Base-by-base conservation (phyloP, 352 stramenopile species). In the Globisporangium iwayamae region DNA sequence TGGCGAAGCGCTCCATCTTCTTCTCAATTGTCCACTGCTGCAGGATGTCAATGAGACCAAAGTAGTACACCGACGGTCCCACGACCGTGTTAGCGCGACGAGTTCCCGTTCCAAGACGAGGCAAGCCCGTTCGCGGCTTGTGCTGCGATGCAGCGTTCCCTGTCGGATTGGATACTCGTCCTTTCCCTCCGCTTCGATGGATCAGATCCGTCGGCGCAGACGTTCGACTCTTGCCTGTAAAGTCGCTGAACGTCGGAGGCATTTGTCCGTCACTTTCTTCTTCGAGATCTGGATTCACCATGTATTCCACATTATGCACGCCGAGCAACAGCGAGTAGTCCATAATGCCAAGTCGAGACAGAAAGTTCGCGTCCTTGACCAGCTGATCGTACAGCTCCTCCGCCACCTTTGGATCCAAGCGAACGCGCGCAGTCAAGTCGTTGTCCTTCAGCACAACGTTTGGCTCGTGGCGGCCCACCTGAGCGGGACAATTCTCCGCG, bases 21-120 rank as follows among this genome's bases (percentile, higher is more conserved):
- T 97, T 97, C 61, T 94, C 82, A 76, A 92, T 95, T 54, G 91
- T 96, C 87, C 87, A 96, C 60, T 84, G 88, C 71, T 96, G 87
- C 56, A 96, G 63, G 66, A 96, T 94, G 62, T 96, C 87, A 63
- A 96, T 96, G 62, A 96, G 59, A 55, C 87, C 87, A 59, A 96
- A 96, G 69, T 96, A 96, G 63, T 96, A 96, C 52, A 93, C 80
- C 36, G 87, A 90, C 8, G 87, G 87, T 6, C 87, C 87, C 6
- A 96, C 87, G 16, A 96, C 87, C n/a, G 85, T 96, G 62, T 92
- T 96, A 28, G 87, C 87, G 18, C 83, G 79, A 38, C 83, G 81
- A 4, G 85, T 95, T 53, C 86, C 86, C 3, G 83, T 90, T 1
- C 71, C 79, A 34, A 90, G 60, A 20, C 79, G 77, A 46, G 83